These are phyloP conservation scores for Talaromyces albobiverticillius DNA, from an alignment of 2,329 filamentous ascomycete genomes.

Conservation along the genomic window DNA sequence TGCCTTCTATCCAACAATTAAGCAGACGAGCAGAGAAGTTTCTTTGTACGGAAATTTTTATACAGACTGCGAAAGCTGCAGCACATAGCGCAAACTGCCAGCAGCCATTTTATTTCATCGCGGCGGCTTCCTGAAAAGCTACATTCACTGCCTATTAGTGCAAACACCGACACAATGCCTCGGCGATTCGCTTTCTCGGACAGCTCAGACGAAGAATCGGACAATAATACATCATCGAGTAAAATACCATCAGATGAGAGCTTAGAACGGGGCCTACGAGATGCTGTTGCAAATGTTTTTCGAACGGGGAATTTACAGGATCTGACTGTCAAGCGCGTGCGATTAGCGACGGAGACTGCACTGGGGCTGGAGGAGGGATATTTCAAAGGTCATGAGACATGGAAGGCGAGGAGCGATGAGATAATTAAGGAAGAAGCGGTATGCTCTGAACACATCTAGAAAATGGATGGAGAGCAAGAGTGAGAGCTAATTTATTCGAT, in stretches of 20 bases:
- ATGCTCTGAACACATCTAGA: not conserved
- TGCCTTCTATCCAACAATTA: too few relatives aligned
- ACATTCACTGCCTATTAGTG: not conserved
- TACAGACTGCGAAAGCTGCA: too few relatives aligned
- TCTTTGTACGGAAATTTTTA: not conserved
- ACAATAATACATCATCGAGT: conserved; percentile 1
- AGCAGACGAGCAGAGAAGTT: too few relatives aligned
- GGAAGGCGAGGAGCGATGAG: conserved; percentile 55
- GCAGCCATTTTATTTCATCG: not conserved
- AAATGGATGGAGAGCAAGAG: not conserved
- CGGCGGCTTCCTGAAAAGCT: not conserved
- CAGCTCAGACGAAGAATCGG: conserved; percentile 30
- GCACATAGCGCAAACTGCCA: too few relatives aligned
- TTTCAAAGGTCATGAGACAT: conserved; percentile 51
- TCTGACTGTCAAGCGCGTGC: conserved; percentile 57
- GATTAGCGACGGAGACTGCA: conserved; percentile 50
- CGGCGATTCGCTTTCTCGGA: conserved; percentile 30
- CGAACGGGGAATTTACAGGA: conserved; percentile 45
- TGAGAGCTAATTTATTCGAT: not conserved
- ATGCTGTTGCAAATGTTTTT: conserved; percentile 36
- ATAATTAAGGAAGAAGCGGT: conserved; percentile 55
- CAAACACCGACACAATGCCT: conserved; percentile 22
- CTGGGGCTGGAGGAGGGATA: conserved; percentile 54
- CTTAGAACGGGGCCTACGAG: conserved; percentile 38
- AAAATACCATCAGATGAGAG: conserved; percentile 28